Base-by-base conservation (phyloP, 352 stramenopile species). In the Phytophthora pini region DNA sequence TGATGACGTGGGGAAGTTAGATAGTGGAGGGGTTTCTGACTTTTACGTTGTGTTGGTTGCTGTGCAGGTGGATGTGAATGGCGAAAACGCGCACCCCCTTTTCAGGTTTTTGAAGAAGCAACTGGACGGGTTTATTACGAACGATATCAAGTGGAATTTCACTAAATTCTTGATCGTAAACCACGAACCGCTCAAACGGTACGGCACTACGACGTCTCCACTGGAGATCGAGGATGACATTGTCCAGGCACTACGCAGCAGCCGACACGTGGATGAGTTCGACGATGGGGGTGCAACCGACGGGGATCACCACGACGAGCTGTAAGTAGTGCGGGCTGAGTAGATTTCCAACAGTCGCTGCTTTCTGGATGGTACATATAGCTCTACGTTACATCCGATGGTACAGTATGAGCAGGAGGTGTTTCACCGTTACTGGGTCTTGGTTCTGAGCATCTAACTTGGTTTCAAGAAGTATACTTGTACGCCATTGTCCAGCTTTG, bases 1-100 rank as follows among this genome's bases (percentile, higher is more conserved):
- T 47, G 6, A 13, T 34, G 36, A 2, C 34, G 22, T 6, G 3
- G 15, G 17, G 20, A 38, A 34, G 2, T 5, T 31, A 17, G 22
- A 20, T 29, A 27, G 36, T 9, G 26, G 31, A 51, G 32, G 27
- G 22, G 9, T 7, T 60, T 56, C 51, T 52, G 27, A 56, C 34
- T 17, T 20, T 39, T 12, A 10, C 46, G 7, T 56, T 50, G 9
- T 8, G 12, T n/a, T 40, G 27, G 17, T 51, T 48, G 34, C n/a
- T 59, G 5, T 53, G 10, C 65, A 98, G 86, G 79, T 98, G 26
- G 82, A 98, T 59, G 96, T 98, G n/a, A 98, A 99, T 74, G 96
- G 95, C 24, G 65, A 80, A 4, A 72, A 93, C 29, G 83, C 91
- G 0, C 80, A 92, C 56, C 82, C 83, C 15, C 72, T 99, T 13